These are phyloP conservation scores for Trichoderma afroharzianum DNA, from an alignment of 2,329 filamentous ascomycete genomes.

Conservation along the genomic window DNA sequence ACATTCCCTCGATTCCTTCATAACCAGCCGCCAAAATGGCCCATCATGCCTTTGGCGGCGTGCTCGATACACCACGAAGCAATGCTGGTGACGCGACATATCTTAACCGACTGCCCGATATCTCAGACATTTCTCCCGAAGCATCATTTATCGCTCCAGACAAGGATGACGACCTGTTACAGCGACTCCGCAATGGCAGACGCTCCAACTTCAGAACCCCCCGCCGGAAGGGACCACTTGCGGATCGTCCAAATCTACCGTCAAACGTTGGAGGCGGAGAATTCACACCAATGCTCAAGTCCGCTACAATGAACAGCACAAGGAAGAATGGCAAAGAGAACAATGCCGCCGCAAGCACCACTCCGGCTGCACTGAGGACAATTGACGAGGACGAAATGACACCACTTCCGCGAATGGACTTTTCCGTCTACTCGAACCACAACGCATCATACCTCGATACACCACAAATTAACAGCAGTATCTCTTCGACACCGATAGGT, in stretches of 20 bases:
- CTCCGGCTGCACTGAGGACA: constrained; percentile 61
- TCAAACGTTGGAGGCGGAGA: constrained; percentile 65
- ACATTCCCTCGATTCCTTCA: not conserved
- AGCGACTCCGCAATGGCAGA: constrained; percentile 67
- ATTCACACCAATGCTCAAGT: constrained; percentile 92
- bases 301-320: constrained; percentile 67
- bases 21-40: constrained; percentile 48
- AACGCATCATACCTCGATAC: constrained; percentile 64
- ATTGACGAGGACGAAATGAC: constrained; percentile 72
- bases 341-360: constrained; percentile 55
- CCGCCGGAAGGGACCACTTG: constrained; percentile 64
- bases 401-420: constrained; percentile 68
- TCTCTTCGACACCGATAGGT: constrained; percentile 76
- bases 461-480: constrained; percentile 74
- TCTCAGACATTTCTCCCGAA: constrained; percentile 78
- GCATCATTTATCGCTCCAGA: constrained; percentile 80
- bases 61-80: constrained; percentile 82
- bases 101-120: constrained; percentile 64
- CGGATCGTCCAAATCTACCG: constrained; percentile 68
- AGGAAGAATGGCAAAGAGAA: constrained; percentile 62
- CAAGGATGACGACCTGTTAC: constrained; percentile 66
- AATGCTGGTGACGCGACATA: constrained; percentile 81
- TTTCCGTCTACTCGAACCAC: constrained; percentile 64
- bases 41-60: constrained; percentile 57
- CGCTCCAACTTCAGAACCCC: constrained; percentile 68